Evolutionary conservation across 83 land plant species (phyloP).

Genomic region (Picea abies): DNA sequence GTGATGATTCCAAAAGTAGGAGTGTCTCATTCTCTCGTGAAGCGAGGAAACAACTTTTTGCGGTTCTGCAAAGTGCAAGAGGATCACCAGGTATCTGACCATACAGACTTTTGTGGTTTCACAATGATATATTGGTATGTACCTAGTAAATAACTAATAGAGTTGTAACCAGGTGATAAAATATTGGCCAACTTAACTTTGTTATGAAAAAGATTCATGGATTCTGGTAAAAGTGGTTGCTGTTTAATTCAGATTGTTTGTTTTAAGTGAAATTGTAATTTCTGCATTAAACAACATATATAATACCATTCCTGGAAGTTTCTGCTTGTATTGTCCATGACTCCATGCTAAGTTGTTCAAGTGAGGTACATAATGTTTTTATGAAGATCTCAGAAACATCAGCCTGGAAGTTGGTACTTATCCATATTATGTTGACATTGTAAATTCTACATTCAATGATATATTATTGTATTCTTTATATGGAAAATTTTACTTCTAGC

Average conservation of each 20-base stretch:
- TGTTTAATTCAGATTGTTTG: background rate
- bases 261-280: background rate
- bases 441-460: too few species aligned
- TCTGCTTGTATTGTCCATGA: background rate
- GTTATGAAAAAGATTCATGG: background rate
- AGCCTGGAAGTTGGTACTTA: too few species aligned
- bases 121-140: too few species aligned
- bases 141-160: background rate
- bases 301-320: background rate
- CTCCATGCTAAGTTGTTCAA: background rate
- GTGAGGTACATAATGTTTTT: background rate
- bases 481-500: too few species aligned
- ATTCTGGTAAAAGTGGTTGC: background rate
- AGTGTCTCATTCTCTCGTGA: slow-evolving; percentile 81
- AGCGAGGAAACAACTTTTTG: slow-evolving; percentile 92
- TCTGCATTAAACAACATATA: background rate
- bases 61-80: slow-evolving; percentile 97
- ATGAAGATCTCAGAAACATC: too few species aligned
- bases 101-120: too few species aligned
- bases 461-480: too few species aligned
- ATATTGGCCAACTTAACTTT: background rate
- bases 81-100: slow-evolving; percentile 83
- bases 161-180: background rate
- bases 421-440: too few species aligned
- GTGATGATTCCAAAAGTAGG: slow-evolving; percentile 65